phyloP scores from a whole-genome alignment of 73 alveolate species.

The Tetrahymena malaccensis region DNA sequence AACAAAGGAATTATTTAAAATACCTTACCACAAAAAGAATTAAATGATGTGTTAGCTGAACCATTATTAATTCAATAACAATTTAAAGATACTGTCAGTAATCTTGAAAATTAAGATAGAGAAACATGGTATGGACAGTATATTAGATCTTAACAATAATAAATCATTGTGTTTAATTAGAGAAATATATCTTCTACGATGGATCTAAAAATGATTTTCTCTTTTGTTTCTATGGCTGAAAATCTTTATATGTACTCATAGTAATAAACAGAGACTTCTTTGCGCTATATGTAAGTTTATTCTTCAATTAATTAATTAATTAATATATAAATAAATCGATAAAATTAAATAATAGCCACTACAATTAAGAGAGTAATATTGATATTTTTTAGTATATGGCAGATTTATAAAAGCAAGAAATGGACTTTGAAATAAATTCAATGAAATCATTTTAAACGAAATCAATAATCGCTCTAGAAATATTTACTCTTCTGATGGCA shows the following conservation, averaged over 20 bases:
- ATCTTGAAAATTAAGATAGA: not conserved
- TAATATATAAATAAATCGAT: not conserved
- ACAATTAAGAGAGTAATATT: not conserved
- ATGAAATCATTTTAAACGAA: not conserved
- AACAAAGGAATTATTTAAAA: not conserved
- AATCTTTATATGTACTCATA: not conserved
- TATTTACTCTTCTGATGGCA: not conserved
- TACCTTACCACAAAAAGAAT: not conserved
- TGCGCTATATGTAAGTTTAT: not conserved
- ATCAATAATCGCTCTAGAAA: not conserved
- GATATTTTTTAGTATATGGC: not conserved
- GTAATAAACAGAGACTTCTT: not conserved
- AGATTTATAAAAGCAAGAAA: not conserved
- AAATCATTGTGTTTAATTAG: not conserved
- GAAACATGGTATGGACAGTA: not conserved
- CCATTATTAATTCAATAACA: not conserved
- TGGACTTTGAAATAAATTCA: not conserved
- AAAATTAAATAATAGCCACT: not conserved
- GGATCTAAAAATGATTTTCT: not conserved
- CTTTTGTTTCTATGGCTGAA: not conserved
- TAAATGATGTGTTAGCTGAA: not conserved
- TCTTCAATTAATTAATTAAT: not conserved
- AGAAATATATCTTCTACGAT: not conserved
- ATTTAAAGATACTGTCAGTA: not conserved
- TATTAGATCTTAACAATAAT: not conserved